phyloP scores from a whole-genome alignment of 1,284 basidiomycete species.

The Farysia itapuensis region DNA sequence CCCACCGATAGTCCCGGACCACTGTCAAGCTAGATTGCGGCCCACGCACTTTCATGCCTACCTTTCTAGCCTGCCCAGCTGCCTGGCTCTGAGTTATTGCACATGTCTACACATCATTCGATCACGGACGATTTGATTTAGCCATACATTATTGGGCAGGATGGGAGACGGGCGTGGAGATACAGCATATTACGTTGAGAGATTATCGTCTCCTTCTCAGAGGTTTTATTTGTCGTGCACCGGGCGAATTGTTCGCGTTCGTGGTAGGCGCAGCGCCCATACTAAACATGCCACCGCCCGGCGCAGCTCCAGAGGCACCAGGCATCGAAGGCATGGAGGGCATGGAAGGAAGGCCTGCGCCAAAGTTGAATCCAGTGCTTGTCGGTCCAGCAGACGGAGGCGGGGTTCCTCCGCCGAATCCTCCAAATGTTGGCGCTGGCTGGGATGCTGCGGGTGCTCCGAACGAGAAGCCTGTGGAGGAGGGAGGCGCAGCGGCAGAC shows the following conservation, averaged over 20 bases:
- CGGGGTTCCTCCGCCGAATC: constrained; percentile 1
- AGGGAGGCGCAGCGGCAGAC: neutral
- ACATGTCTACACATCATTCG: no score
- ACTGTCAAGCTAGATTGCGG: no score
- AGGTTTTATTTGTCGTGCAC: constrained; percentile 46
- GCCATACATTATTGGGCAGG: no score
- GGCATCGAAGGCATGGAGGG: constrained; percentile 8
- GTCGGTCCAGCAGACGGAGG: neutral
- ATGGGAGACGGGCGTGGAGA: no score
- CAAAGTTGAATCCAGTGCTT: neutral
- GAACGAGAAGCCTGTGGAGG: constrained; percentile 14
- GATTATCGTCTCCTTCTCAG: constrained; percentile 22
- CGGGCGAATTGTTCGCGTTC: constrained; percentile 5
- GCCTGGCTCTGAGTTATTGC: no score
- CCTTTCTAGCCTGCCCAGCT: no score
- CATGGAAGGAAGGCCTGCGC: neutral
- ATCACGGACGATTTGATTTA: no score
- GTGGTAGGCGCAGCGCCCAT: constrained; percentile 33
- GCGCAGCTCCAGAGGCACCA: neutral
- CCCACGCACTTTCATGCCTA: no score
- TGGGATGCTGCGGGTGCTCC: constrained; percentile 1
- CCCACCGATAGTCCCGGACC: no score
- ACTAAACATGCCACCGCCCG: constrained; percentile 40
- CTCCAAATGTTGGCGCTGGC: neutral
- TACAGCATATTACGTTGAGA: no score